A percentile compares a stretch with the other conserved stretches of the same genome.
Conservation (phyloP, 1,139 yeast species). For the Sugiyamaella pinicola region DNA sequence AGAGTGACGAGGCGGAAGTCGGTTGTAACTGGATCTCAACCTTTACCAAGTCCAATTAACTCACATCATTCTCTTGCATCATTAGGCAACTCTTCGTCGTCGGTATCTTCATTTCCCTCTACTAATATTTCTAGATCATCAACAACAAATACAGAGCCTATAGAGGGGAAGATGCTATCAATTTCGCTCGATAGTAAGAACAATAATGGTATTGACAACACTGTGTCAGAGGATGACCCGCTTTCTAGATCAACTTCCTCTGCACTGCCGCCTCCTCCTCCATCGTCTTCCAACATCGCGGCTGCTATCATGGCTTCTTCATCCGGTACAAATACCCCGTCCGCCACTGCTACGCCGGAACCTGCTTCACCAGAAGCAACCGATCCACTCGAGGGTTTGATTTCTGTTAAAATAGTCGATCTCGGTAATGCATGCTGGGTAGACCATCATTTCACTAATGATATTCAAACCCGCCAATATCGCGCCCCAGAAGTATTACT, state of each 20-base stretch:
- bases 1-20: conserved; percentile 67
- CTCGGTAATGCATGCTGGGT: conserved; percentile 84
- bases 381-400: conserved; percentile 28
- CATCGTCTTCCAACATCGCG: conserved; percentile 3
- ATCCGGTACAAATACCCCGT: conserved; percentile 5
- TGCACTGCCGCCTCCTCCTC: conserved; percentile 4
- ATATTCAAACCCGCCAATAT: conserved; percentile 85
- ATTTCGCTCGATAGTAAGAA: conserved; percentile 24
- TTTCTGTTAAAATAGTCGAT: conserved; percentile 74
- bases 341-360: conserved; percentile 19
- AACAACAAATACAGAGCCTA: conserved; percentile 20
- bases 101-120: conserved; percentile 7
- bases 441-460: conserved; percentile 73
- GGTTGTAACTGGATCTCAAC: conserved; percentile 82
- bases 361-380: not conserved
- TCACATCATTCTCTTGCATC: conserved; percentile 21
- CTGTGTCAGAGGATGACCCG: not conserved
- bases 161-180: conserved; percentile 32
- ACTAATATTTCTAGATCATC: conserved; percentile 6
- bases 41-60: conserved; percentile 75
- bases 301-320: conserved; percentile 15
- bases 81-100: conserved; percentile 17
- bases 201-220: conserved; percentile 13
- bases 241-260: not conserved
- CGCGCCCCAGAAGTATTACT: conserved; percentile 76